phyloP scores from a whole-genome alignment of 192 early-diverging fungal genomes.

The Podila verticillata region DNA sequence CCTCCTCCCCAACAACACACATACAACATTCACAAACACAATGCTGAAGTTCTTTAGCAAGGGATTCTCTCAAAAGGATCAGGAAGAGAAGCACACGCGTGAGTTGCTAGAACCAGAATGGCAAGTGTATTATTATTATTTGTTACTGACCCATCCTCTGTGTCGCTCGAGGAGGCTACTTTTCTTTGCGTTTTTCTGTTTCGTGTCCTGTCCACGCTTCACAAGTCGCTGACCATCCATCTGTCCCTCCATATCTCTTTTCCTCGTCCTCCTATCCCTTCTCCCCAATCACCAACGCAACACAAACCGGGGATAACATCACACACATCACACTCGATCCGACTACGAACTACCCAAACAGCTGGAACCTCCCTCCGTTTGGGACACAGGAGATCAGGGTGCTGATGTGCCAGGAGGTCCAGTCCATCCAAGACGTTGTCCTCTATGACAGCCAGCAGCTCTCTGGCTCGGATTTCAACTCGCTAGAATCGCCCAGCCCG shows the following conservation, averaged over 20 bases:
- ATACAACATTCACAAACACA: neutral
- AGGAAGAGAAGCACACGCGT: constrained; percentile 46
- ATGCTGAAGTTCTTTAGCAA: constrained; percentile 50
- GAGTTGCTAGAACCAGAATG: constrained; percentile 44
- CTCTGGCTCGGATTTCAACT: constrained; percentile 28
- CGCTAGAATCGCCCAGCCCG: constrained; percentile 22
- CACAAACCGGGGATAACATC: neutral
- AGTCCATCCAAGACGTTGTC: constrained; percentile 54
- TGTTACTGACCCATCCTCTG: neutral
- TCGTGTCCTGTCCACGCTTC: neutral
- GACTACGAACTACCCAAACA: constrained; percentile 5
- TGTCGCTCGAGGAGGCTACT: neutral
- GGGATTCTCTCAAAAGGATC: constrained; percentile 39
- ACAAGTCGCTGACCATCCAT: neutral
- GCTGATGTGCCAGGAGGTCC: constrained; percentile 61
- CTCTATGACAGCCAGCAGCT: constrained; percentile 57
- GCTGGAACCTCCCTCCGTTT: constrained; percentile 54
- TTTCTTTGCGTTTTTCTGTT: neutral
- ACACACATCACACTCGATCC: neutral
- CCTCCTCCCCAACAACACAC: neutral
- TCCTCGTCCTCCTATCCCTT: neutral
- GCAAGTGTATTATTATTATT: constrained; percentile 18
- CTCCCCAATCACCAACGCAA: neutral
- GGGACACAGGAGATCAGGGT: constrained; percentile 57
- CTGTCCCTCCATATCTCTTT: neutral